phyloP scores from a whole-genome alignment of 306 rosid species.

The Quercus suber region DNA sequence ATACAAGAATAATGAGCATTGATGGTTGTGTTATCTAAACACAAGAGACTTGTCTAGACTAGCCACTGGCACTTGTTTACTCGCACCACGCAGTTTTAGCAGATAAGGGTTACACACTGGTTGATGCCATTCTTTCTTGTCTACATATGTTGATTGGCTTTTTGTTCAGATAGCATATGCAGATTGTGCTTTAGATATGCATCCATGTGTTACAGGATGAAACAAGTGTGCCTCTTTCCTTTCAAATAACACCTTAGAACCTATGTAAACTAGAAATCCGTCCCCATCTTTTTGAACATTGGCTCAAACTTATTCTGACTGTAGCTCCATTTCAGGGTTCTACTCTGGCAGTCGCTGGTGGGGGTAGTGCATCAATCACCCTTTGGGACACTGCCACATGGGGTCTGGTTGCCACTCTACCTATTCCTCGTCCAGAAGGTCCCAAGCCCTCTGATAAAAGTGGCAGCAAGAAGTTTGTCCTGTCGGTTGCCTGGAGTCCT shows the following conservation, averaged over 20 bases:
- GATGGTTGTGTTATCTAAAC: background rate
- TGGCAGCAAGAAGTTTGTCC: slow-evolving; percentile 89
- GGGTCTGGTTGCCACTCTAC: slow-evolving; percentile 65
- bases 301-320: slow-evolving; percentile 7
- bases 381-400: slow-evolving; percentile 94
- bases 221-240: background rate
- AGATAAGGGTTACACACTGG: too few relatives aligned
- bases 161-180: background rate
- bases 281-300: background rate
- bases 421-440: slow-evolving; percentile 90
- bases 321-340: slow-evolving; percentile 55
- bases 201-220: background rate
- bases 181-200: background rate
- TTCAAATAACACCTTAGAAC: background rate
- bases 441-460: slow-evolving; percentile 81
- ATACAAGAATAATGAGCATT: background rate
- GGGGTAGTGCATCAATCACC: slow-evolving; percentile 92
- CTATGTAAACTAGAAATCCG: background rate
- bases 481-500: slow-evolving; percentile 92
- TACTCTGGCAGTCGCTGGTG: slow-evolving; percentile 96
- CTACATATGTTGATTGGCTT: background rate
- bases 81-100: background rate
- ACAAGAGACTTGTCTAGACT: background rate
- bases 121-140: background rate
- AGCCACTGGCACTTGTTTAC: background rate